Conservation (phyloP, 345 rosid genomes). For the Balakata baccata region DNA sequence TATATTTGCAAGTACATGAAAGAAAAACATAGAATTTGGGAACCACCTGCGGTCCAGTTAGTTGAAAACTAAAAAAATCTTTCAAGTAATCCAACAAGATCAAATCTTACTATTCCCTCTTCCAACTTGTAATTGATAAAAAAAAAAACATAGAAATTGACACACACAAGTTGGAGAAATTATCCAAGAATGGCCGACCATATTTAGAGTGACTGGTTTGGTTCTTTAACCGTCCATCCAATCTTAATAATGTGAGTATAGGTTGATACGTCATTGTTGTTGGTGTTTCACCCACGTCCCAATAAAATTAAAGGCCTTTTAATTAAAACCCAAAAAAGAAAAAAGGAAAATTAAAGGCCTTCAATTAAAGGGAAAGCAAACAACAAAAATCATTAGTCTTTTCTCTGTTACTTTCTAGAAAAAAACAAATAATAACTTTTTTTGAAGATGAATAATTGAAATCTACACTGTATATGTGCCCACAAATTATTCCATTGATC, state of each 20-base stretch:
- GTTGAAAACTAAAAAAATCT: no score
- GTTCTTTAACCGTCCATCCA: conserved; percentile 18
- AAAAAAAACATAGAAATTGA: background rate
- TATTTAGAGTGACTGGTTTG: background rate
- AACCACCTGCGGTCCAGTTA: no score
- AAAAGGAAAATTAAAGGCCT: background rate
- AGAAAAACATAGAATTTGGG: no score
- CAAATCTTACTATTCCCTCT: no score
- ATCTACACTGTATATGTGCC: background rate
- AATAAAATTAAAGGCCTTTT: background rate
- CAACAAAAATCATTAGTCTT: background rate
- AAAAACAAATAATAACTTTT: conserved; percentile 26
- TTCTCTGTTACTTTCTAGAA: background rate
- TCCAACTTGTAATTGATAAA: no score
- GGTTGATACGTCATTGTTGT: background rate
- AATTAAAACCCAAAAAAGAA: no score
- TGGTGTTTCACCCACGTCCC: background rate
- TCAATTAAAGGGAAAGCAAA: background rate
- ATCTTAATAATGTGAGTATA: background rate
- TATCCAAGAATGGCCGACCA: conserved; percentile 19
- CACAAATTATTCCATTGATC: background rate
- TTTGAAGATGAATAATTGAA: background rate
- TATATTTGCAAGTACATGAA: background rate
- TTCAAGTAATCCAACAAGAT: no score
- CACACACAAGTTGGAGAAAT: background rate